Conservation (phyloP, 2,329 filamentous ascomycete genomes). For the Paracamarosporium sp. region DNA sequence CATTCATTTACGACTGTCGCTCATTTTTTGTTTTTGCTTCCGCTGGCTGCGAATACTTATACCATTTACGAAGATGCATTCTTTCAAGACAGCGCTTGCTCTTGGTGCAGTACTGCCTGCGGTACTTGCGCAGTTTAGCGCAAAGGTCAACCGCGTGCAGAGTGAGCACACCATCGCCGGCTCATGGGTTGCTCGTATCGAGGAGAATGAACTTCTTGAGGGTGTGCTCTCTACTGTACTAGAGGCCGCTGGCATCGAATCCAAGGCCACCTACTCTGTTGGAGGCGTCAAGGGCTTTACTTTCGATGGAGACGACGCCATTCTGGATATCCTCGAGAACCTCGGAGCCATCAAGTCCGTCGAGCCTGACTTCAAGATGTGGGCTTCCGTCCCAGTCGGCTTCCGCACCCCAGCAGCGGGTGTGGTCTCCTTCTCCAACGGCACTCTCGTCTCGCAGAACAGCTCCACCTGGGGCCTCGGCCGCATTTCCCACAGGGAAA, state of each 20-base stretch:
- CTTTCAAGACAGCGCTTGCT: neutral
- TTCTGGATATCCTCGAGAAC: neutral
- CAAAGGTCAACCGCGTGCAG: neutral
- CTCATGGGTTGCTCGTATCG: slow-evolving; percentile 1
- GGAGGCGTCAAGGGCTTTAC: neutral
- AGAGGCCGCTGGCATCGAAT: neutral
- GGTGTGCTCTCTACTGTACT: neutral
- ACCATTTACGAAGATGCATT: neutral
- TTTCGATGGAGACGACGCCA: neutral
- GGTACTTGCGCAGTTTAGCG: neutral
- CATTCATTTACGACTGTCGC: neutral
- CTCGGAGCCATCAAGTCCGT: slow-evolving; percentile 2
- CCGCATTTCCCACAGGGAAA: slow-evolving; percentile 95
- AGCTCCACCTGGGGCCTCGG: slow-evolving; percentile 98
- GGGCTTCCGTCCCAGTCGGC: slow-evolving; percentile 1
- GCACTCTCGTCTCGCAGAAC: slow-evolving; percentile 67
- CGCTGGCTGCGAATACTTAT: neutral
- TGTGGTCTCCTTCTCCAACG: neutral
- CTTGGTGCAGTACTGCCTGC: neutral
- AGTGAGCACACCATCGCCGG: neutral
- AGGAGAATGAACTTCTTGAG: neutral
- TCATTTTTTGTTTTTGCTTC: neutral
- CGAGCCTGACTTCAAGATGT: neutral
- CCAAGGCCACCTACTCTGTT: neutral
- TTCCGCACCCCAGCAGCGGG: neutral